A percentile compares a stretch with the other conserved stretches of the same genome.
Evolutionary conservation across 371 early-diverging fungal species (phyloP).

Genomic region (Mortierella sp.): DNA sequence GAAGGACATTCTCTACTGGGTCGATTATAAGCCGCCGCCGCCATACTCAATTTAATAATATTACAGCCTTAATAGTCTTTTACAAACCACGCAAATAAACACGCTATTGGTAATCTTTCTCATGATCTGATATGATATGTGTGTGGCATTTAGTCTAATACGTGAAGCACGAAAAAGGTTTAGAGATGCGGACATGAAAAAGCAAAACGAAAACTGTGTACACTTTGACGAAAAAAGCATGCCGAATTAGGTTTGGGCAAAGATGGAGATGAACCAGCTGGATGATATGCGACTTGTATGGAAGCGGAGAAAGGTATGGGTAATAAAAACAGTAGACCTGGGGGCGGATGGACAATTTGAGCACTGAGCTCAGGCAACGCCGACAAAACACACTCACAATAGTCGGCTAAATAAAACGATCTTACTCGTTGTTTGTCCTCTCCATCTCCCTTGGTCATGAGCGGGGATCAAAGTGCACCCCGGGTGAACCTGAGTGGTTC

Average conservation of each 20-base stretch:
- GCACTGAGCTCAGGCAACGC: neutral
- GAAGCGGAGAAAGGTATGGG: neutral
- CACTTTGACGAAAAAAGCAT: too few species aligned
- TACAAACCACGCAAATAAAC: neutral
- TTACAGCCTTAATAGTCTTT: too few species aligned
- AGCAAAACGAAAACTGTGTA: too few species aligned
- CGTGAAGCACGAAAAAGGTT: too few species aligned
- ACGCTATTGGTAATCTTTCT: too few species aligned
- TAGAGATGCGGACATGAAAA: too few species aligned
- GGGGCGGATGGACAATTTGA: neutral
- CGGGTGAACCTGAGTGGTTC: slow-evolving; percentile 8
- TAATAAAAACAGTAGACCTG: neutral
- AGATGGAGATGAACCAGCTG: neutral
- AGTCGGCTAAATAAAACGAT: neutral
- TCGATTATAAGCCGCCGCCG: too few species aligned
- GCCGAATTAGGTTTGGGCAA: too few species aligned
- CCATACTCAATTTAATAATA: too few species aligned
- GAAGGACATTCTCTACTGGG: too few species aligned
- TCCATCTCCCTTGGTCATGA: neutral
- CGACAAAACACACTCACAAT: neutral
- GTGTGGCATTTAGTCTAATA: too few species aligned
- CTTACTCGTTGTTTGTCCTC: neutral
- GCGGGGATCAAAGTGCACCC: neutral
- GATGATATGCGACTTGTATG: neutral
- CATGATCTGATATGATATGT: too few species aligned